Base-by-base conservation (phyloP, 495 filamentous ascomycete species). In the Acidiella bohemica region DNA sequence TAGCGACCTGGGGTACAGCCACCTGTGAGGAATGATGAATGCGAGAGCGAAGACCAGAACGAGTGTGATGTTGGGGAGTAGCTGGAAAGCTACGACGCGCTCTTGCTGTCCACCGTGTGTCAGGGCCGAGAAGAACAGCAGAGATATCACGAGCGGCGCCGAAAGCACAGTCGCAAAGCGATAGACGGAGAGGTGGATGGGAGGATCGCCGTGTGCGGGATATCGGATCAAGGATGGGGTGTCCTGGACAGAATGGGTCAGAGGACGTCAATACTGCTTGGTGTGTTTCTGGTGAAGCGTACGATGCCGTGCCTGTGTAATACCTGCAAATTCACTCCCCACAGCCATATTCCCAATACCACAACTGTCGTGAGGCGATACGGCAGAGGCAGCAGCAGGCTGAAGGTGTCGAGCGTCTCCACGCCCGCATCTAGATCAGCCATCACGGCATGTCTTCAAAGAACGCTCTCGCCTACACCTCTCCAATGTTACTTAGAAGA, bases 281-380 rank as follows among this genome's bases (percentile, higher is more conserved):
- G n/a, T n/a, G n/a, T n/a, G n/a, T n/a, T n/a, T n/a, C n/a, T n/a
- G n/a, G n/a, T n/a, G n/a, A n/a, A 20, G 23, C 21, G 42, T 57
- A 80, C 78, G 63, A 94, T 87, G 54, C 76, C 76, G 46, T 72
- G 60, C 39, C 74, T 59, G 50, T 72, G 65, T 26, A 94, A 71
- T 59, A 80, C 86, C 36, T 93, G 83, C 16, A 93, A 71, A 62
- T 90, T 93, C 41, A 78, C 50, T 36, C 76, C 85, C 84, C 84
- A 94, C 50, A 79, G 84, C 86, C 86, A 93, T 50, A 92, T 75
- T 46, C 85, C 85, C 39, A 85, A 63, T 39, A 90, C 75, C 41
- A 93, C 61, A 39, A 92, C 71, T 27, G 84, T 67, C 25, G 81
- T 81, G 41, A 88, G 72, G 25, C 86, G 75, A 55, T 81, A 84